Percentiles rank a stretch among this genome's conserved stretches.
phyloP scores from a whole-genome alignment of 2,329 filamentous ascomycete species.

The Calonectria pseudoturangicola region DNA sequence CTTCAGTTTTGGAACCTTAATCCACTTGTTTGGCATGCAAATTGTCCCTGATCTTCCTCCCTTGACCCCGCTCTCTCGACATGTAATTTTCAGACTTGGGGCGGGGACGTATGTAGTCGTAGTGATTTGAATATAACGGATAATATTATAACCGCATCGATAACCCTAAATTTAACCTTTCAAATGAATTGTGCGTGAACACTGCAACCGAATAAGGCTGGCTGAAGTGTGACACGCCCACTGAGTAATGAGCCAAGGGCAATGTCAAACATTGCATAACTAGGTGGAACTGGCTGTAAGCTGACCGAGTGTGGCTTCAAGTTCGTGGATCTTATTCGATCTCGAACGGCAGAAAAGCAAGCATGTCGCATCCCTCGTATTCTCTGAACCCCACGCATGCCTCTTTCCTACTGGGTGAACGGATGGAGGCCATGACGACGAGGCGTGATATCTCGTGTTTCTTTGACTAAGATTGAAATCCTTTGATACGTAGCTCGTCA shows the following conservation, averaged over 20 bases:
- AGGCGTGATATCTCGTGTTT: background rate
- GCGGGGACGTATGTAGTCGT: background rate
- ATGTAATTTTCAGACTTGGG: background rate
- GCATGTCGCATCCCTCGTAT: background rate
- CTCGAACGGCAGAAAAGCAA: too few species aligned
- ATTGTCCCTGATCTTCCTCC: background rate
- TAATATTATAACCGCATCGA: too few species aligned
- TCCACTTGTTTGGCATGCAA: conserved; percentile 10
- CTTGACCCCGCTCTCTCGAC: conserved; percentile 1
- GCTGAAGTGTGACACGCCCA: background rate
- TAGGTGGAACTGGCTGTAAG: background rate
- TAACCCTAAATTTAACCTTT: background rate
- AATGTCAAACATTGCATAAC: background rate
- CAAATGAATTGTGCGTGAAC: background rate
- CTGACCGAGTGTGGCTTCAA: background rate
- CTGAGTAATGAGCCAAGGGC: background rate
- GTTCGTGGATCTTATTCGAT: background rate
- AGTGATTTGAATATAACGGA: background rate
- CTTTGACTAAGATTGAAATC: background rate
- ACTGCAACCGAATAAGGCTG: background rate
- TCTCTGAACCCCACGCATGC: too few species aligned
- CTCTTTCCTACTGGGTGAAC: background rate
- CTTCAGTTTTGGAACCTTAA: conserved; percentile 17
- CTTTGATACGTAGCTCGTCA: too few species aligned
- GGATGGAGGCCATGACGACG: background rate